Evolutionary conservation across 148 eudicot species (phyloP), one percentile per base, ranked within the genome.

Genomic region (Salicornia ramosissima): DNA sequence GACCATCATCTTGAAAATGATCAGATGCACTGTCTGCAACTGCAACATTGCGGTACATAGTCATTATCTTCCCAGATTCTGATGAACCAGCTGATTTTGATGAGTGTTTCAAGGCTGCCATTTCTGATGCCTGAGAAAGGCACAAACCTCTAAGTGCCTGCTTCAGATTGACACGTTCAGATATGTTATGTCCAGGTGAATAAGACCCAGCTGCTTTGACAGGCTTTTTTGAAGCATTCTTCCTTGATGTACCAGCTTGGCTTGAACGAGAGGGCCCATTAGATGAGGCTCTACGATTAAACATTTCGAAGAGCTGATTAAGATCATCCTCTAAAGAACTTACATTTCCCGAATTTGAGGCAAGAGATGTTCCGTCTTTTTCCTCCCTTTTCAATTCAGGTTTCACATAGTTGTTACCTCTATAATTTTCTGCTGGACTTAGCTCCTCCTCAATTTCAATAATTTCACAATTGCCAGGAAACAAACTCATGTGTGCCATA

Each of bases 61-160:
- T 85, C 63, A 72, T 57, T 33, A 80, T 80, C 70, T 70, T 86
- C 61, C 93, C 84, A 65, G 83, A 82, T 82, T 90, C 91, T 13
- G 89, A 87, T 24, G 96, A 82, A 68, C 81, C 81, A n/a, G 77
- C 75, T 16, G 87, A 34, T 83, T 81, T 85, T 6, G 85, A 79
- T 59, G 81, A 73, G 25, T 92, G 77, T 80, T 84, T 94, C 73
- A 86, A 71, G 50, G 97, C 88, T 28, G 98, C 97, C 88, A 84
- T 82, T 81, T 94, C 96, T 30, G 98, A 92, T 62, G 97, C 96
- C 75, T 94, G 97, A 71, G 98, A 90, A 74, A 94, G 88, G 81
- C 92, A 90, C 39, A 90, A 77, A 21, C 98, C 96, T 72, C 98
- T 80, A 42, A 94, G 76, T 50, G 98, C 98, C 79, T 94, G 90